A percentile compares a stretch with the other conserved stretches of the same genome.
These are phyloP conservation scores for Cenchrus purpureus DNA, from an alignment of 176 grass and related monocot genomes.

Conservation along the genomic window DNA sequence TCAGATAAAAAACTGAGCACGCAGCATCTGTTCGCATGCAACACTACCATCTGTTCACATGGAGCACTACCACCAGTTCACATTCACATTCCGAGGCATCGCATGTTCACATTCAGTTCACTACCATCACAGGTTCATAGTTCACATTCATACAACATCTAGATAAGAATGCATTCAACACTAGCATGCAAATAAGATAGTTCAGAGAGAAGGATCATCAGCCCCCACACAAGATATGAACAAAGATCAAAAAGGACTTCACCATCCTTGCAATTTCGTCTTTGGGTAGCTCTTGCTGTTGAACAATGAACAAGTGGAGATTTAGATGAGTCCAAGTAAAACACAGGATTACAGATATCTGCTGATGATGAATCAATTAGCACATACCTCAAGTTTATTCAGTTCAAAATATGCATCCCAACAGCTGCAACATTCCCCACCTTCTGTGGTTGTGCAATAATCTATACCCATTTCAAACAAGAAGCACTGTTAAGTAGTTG, in stretches of 20 bases:
- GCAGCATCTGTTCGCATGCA: no score
- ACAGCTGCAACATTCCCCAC: constrained; percentile 82
- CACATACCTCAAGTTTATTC: constrained; percentile 72
- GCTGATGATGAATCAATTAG: neutral
- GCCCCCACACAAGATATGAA: no score
- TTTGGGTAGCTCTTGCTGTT: constrained; percentile 59
- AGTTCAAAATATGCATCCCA: constrained; percentile 95
- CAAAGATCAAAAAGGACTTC: neutral
- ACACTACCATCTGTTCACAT: no score
- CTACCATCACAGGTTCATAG: no score
- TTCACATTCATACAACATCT: no score
- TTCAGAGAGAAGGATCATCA: no score
- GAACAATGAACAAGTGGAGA: neutral
- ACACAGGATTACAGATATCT: neutral
- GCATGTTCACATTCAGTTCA: no score
- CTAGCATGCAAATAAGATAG: no score
- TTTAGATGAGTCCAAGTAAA: neutral
- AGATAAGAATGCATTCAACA: no score
- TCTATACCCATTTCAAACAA: constrained; percentile 48
- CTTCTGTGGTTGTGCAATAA: constrained; percentile 78
- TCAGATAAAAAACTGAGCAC: no score
- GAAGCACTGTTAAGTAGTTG: neutral
- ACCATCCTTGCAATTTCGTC: constrained; percentile 57
- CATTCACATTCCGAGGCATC: no score
- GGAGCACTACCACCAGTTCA: no score